A percentile compares a stretch with the other conserved stretches of the same genome.
phyloP scores from a whole-genome alignment of 768 basidiomycete species.

The Tricholoma flavovirens region DNA sequence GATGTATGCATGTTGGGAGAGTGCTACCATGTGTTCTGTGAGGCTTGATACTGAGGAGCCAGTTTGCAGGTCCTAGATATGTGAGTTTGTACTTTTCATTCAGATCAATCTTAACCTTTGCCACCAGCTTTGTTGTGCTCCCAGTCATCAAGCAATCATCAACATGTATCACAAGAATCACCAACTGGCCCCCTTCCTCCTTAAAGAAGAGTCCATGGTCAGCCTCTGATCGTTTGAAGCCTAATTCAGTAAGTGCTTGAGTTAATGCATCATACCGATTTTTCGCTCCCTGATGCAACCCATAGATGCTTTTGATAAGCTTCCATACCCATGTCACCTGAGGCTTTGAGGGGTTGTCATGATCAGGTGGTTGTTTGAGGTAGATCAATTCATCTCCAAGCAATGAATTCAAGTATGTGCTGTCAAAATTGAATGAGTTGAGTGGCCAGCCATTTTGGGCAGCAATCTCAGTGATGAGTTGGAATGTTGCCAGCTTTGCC shows the following conservation, averaged over 20 bases:
- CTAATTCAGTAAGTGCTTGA: conserved; percentile 5
- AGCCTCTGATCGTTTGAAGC: conserved; percentile 14
- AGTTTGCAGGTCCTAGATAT: no score
- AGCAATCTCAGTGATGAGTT: conserved; percentile 9
- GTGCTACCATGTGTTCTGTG: no score
- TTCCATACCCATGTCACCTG: not conserved
- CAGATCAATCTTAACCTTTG: no score
- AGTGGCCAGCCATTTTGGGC: no score
- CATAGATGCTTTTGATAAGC: no score
- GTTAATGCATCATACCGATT: conserved; percentile 15
- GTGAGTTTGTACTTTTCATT: no score
- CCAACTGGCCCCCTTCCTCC: not conserved
- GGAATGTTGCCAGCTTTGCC: no score
- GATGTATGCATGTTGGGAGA: no score
- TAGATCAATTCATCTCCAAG: no score
- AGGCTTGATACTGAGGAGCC: no score
- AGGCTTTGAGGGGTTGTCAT: not conserved
- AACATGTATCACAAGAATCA: conserved; percentile 18
- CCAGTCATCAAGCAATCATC: no score
- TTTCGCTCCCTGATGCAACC: conserved; percentile 8
- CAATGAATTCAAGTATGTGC: conserved; percentile 18
- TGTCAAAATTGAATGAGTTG: conserved; percentile 18
- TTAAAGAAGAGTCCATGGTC: conserved; percentile 16
- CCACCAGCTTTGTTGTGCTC: no score
- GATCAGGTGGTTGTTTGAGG: conserved; percentile 6